phyloP scores from a whole-genome alignment of 129 eudicot species.

The Rutidosis leptorrhynchoides region DNA sequence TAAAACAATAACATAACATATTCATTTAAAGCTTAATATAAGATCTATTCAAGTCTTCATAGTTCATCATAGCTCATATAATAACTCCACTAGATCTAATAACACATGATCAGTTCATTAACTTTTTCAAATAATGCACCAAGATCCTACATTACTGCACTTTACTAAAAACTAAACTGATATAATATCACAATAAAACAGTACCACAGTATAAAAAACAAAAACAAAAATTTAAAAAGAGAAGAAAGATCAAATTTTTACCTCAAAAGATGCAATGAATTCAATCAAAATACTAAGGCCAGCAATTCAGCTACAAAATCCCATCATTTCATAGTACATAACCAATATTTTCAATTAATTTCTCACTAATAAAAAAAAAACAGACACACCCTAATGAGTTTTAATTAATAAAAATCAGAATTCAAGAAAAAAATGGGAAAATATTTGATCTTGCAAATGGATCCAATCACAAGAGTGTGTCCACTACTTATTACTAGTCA shows the following conservation, averaged over 20 bases:
- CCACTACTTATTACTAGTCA: conserved; percentile 14
- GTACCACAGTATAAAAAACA: too few species aligned
- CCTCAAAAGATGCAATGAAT: conserved; percentile 18
- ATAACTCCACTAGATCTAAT: conserved; percentile 28
- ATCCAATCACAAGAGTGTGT: conserved; percentile 21
- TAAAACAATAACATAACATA: background rate
- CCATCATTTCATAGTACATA: conserved; percentile 13
- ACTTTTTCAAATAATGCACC: conserved; percentile 10
- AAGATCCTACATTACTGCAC: conserved; percentile 15
- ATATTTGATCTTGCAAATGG: conserved; percentile 25
- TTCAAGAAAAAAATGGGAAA: background rate
- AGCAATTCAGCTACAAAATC: conserved; percentile 5
- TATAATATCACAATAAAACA: too few species aligned
- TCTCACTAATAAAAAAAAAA: background rate
- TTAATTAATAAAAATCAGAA: background rate
- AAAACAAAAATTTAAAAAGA: too few species aligned
- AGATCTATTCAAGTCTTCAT: conserved; percentile 10
- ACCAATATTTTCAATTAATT: background rate
- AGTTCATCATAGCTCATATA: too few species aligned
- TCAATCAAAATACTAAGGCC: conserved; percentile 20
- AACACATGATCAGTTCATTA: conserved; percentile 3
- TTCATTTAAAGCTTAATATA: background rate
- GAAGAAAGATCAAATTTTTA: too few species aligned
- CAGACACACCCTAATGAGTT: conserved; percentile 2
- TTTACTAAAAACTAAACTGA: too few species aligned